Evolutionary conservation across 2,329 filamentous ascomycete genomes (phyloP).

Genomic region (Balansia obtecta): DNA sequence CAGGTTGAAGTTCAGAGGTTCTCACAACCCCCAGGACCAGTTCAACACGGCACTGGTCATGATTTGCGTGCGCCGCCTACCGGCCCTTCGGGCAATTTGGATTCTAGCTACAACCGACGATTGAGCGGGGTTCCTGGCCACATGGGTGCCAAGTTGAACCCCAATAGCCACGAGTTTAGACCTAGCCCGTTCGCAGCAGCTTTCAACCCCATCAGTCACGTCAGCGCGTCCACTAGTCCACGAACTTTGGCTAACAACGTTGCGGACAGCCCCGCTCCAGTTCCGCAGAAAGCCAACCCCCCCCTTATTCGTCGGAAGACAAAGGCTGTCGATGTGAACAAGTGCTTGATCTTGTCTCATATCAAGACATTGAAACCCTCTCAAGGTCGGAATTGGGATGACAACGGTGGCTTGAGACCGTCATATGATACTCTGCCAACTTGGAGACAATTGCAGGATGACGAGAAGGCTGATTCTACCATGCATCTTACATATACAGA

Average conservation of each 20-base stretch:
- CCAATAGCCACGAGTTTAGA: constrained; percentile 65
- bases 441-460: constrained; percentile 63
- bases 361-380: constrained; percentile 42
- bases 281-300: constrained; percentile 14
- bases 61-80: constrained; percentile 63
- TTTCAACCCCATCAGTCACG: constrained; percentile 61
- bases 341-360: constrained; percentile 43
- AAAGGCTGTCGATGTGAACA: constrained; percentile 57
- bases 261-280: constrained; percentile 18
- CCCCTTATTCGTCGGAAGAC: constrained; percentile 59
- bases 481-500: constrained; percentile 60
- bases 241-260: constrained; percentile 44
- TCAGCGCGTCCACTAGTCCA: constrained; percentile 63
- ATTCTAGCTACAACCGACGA: constrained; percentile 41
- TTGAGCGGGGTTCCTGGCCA: constrained; percentile 38
- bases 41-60: constrained; percentile 41
- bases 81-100: constrained; percentile 50
- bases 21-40: constrained; percentile 27
- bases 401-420: constrained; percentile 72
- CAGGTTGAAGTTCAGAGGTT: constrained; percentile 40
- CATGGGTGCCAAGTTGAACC: constrained; percentile 46
- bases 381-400: constrained; percentile 49
- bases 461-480: constrained; percentile 56
- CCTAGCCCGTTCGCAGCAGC: constrained; percentile 69
- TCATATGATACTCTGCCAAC: constrained; percentile 76